Base-by-base conservation (phyloP, 2,329 filamentous ascomycete genomes). In the Aspergillus melleus region DNA sequence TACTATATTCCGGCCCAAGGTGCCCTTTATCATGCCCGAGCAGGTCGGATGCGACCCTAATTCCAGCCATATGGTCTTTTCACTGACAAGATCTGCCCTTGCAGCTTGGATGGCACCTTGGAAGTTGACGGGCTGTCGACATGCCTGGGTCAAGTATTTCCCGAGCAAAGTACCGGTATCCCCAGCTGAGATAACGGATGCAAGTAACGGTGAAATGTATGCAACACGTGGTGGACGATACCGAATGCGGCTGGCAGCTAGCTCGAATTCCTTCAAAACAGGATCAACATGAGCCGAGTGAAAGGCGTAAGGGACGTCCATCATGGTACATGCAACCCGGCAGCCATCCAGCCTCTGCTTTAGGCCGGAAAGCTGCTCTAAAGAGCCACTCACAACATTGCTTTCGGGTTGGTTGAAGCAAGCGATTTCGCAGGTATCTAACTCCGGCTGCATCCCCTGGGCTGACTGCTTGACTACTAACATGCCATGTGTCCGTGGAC, bases 11-110 rank as follows among this genome's bases (percentile, higher is more conserved):
- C 83, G 79, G 6, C 79, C 86, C 59, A 90, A 84, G 2, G 86
- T 87, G 20, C 87, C 70, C 55, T 77, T 77, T 30, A 82, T 71
- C 73, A 83, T 79, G 49, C 75, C 76, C 2, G 76, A 74, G 61
- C 77, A 80, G 19, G 82, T 72, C 0, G 81, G 77, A 58, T 82
- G 78, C 2, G 81, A 80, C 6, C 82, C 82, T 58, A 84, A 67
- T 83, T 92, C 90, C 59, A 92, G 79, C 86, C 87, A 91, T 22
- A 89, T 81, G 14, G 88, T 90, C 78, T 88, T 88, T 65, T 88
- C 86, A 63, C 88, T 84, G 58, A 90, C 87, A 22, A 84, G 73
- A 63, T 68, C 70, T 3, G 65, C 62, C 12, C 54, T 54, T 11
- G 57, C 57, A 2, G 76, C 72, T 42, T 77, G 72, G 3, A 82